Conservation (phyloP, 768 basidiomycete genomes). For the Suillus hirtellus region DNA sequence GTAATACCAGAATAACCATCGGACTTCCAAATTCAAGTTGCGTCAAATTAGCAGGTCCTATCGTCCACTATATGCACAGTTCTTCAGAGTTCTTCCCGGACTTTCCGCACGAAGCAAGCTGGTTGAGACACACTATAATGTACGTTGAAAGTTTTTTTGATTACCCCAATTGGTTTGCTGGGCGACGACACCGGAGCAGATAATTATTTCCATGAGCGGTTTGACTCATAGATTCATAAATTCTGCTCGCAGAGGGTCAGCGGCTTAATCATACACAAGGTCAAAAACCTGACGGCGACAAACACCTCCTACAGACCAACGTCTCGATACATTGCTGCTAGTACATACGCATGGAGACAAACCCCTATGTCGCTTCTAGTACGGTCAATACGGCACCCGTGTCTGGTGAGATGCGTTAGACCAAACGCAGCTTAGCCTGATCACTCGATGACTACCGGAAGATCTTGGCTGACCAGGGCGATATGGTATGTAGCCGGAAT, state of each 20-base stretch:
- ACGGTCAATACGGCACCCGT: not conserved
- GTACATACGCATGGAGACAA: not conserved
- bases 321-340: not conserved
- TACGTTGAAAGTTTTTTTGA: no score
- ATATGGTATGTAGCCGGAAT: not conserved
- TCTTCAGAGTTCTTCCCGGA: not conserved
- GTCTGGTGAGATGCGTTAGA: not conserved
- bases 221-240: not conserved
- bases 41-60: no score
- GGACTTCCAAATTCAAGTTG: no score
- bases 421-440: not conserved
- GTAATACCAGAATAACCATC: no score
- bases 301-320: not conserved
- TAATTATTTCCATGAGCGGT: not conserved
- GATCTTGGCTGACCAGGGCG: constrained; percentile 1
- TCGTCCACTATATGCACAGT: no score
- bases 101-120: not conserved
- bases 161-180: not conserved
- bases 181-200: not conserved
- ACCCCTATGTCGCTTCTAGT: not conserved
- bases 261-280: no score
- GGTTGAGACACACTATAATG: not conserved
- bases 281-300: no score
- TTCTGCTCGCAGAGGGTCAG: not conserved
- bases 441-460: not conserved